Evolutionary conservation across 2,329 filamentous ascomycete genomes (phyloP).

Genomic region (Colletotrichum paranaense): DNA sequence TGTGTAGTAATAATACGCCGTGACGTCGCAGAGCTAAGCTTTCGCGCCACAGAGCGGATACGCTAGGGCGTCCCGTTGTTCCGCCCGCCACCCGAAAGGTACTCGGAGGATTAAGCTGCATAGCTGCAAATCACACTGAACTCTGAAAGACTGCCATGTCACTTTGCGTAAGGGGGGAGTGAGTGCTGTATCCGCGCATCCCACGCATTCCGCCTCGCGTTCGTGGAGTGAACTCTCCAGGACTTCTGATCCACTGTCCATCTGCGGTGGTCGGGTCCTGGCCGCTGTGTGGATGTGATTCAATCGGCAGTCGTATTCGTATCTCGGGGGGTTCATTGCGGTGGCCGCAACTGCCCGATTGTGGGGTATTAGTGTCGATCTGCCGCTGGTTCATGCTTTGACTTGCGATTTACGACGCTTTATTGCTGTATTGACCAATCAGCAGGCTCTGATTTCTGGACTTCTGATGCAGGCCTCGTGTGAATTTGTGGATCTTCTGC

Average conservation of each 20-base stretch:
- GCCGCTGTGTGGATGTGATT: too few relatives aligned
- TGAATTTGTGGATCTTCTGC: background rate
- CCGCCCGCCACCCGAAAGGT: background rate
- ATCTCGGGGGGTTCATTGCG: background rate
- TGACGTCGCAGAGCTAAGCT: background rate
- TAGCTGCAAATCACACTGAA: background rate
- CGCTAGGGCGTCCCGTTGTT: background rate
- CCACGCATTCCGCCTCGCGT: background rate
- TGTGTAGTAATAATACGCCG: background rate
- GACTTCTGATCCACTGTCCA: background rate
- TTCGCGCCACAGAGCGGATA: background rate
- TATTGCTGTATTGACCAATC: background rate
- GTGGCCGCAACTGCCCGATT: constrained; percentile 3
- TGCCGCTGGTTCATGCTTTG: constrained; percentile 2
- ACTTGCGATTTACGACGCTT: constrained; percentile 12
- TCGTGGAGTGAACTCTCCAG: background rate
- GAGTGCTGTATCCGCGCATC: background rate
- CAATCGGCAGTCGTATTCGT: constrained; percentile 16
- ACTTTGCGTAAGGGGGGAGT: background rate
- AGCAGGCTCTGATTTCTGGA: background rate
- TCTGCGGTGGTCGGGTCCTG: background rate
- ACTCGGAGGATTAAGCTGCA: background rate
- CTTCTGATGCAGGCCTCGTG: background rate
- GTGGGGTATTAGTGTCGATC: constrained; percentile 1
- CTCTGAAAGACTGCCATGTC: too few relatives aligned